Percentiles rank a stretch among this genome's conserved stretches.
Evolutionary conservation across 441 rosid species (phyloP).

Genomic region (Manihot esculenta): DNA sequence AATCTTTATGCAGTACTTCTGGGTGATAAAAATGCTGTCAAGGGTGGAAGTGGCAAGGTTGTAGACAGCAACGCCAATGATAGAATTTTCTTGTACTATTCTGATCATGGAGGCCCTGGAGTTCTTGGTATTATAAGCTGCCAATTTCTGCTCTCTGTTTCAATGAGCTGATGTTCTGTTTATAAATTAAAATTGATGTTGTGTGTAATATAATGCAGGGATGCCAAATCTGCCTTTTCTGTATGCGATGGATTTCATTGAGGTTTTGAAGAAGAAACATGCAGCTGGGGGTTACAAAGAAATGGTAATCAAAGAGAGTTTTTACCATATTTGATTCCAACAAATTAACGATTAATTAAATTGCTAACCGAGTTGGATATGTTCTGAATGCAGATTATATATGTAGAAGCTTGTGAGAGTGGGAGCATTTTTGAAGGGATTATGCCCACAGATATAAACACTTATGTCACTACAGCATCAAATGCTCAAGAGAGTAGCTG

Average conservation of each 20-base stretch:
- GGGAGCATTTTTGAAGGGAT: slow-evolving; percentile 89
- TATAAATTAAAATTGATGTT: background rate
- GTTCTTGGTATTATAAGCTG: slow-evolving; percentile 59
- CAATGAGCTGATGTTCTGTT: background rate
- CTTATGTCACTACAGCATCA: slow-evolving; percentile 87
- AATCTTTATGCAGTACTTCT: slow-evolving; percentile 85
- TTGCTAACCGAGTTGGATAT: background rate
- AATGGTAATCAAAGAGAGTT: slow-evolving; percentile 49
- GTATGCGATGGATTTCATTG: slow-evolving; percentile 75
- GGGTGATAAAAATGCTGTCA: slow-evolving; percentile 64
- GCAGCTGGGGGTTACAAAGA: slow-evolving; percentile 60
- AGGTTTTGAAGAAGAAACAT: slow-evolving; percentile 78
- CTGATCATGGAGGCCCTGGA: slow-evolving; percentile 98
- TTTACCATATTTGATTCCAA: no score
- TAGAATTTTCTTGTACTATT: slow-evolving; percentile 70
- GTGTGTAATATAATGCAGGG: slow-evolving; percentile 37
- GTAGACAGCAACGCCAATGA: slow-evolving; percentile 67
- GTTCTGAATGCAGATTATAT: slow-evolving; percentile 47
- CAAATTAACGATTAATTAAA: background rate
- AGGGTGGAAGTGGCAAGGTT: slow-evolving; percentile 89
- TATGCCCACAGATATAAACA: slow-evolving; percentile 68
- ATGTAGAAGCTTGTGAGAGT: slow-evolving; percentile 87
- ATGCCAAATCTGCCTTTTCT: slow-evolving; percentile 83
- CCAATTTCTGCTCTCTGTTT: background rate
- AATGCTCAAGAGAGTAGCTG: slow-evolving; percentile 86